Base-by-base conservation (phyloP, 306 rosid species). In the Malus orientalis region DNA sequence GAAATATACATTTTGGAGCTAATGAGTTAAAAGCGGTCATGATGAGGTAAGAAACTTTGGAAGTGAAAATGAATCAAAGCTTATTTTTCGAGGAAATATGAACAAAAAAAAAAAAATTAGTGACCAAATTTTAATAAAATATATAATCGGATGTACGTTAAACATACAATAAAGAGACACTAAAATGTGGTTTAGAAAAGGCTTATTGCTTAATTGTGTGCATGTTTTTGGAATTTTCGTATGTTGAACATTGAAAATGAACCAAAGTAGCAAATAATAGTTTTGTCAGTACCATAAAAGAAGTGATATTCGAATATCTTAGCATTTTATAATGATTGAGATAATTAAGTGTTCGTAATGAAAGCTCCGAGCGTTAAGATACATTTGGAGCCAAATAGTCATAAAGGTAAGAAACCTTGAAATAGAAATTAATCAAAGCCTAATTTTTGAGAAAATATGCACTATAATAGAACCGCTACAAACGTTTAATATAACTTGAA, bases 301-400 rank as follows among this genome's bases (percentile, higher is more conserved):
- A 90, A 67, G 93, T 80, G 15, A 82, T 4, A 18, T 89, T 73
- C 67, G 89, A 85, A 69, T 86, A 85, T 51, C 79, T 90, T 42
- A 94, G 1, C 36, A 91, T 90, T 42, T 89, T 89, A 71, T 70
- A 91, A 63, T 96, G 96, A 40, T 97, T 93, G 36, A 87, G 89
- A 63, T 87, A 57, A 22, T 58, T 5, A 91, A 5, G 93, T 81
- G 73, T 93, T 97, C 0, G 87, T 84, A 38, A 83, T 76, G 74
- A 86, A 93, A 80, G 97, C 97, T 63, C 96, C 94, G 2, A 88
- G 22, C 71, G 93, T 90, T 59, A 33, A 8, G 14, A 20, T 29
- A n/a, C 23, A 14, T 65, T 32, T n/a, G 49, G 60, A 8, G 27
- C 70, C 38, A 66, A 19, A 20, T 49, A 5, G 18, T 44, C 18